Base-by-base conservation (phyloP, 129 eudicot species). In the Flaveria trinervia region DNA sequence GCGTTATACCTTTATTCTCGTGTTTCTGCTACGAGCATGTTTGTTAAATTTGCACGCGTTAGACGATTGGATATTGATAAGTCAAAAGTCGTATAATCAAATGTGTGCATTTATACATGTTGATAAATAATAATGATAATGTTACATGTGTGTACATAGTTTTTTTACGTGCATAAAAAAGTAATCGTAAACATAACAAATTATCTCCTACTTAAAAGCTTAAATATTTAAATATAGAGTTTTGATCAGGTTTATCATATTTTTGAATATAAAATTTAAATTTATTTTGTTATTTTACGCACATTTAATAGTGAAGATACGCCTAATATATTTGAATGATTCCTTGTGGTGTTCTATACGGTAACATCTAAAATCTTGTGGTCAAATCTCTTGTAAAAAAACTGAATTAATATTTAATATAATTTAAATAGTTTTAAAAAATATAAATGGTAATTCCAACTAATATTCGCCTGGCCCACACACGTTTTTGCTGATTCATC, bases 401-500 rank as follows among this genome's bases (percentile, higher is more conserved):
- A 51, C 10, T 13, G 5, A 30, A 2, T 33, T 7, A 11, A 2
- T 9, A 17, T 9, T 43, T 41, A 26, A 20, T n/a, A n/a, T n/a
- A n/a, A n/a, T n/a, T n/a, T n/a, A n/a, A 23, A 43, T 13, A 5
- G 14, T 54, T 45, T 43, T 57, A 1, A 60, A 28, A 44, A 16
- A 46, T 16, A 57, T 26, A 20, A 18, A 48, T 23, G 18, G 15
- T 45, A 5, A 45, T 49, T 50, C 56, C 56, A 60, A 3, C 46
- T 68, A n/a, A 18, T 4, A 33, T 80, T 48, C 44, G 71, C 17
- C 18, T 68, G 85, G 81, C 71, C 77, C 80, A 70, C 83, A 56
- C 80, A 81, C 68, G 81, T 68, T 60, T 14, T 69, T 41, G 66
- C 68, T 71, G 77, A 76, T 52, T 76, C 81, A 81, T 64, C 50